Evolutionary conservation across 1,139 yeast genomes (phyloP), one percentile per base, ranked within the genome.

Genomic region (Yamadazyma oceani): DNA sequence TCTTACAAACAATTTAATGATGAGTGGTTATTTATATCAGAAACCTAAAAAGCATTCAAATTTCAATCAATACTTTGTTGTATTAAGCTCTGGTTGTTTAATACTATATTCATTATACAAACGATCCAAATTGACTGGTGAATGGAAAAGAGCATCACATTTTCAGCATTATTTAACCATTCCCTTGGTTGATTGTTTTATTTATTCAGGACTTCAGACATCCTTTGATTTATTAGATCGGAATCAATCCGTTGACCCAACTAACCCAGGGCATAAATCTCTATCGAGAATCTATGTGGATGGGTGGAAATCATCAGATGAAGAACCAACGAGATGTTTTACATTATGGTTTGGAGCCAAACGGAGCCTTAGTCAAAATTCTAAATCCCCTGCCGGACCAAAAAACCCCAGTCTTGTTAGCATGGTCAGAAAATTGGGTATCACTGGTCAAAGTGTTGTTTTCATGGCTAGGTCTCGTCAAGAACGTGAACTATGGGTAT

Each of bases 251-350:
- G 17, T 24, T 9, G 26, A 12, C 5, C 17, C 32, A 14, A 64
- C 70, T 37, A 64, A 72, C 42, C 66, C 73, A 41, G 84, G 85
- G 0, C 85, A 84, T 0, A 69, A 69, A 5, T 74, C 82, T 0
- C 56, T 85, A 31, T 95, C 97, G 0, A 64, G 95, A 28, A 66
- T 83, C 0, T 88, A 85, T 53, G 62, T 75, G 1, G 95, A 89
- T 58, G 96, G 96, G 0, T 86, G 95, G 90, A 74, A 73, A 47
- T 83, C 94, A 2, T 67, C 78, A 5, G 97, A 90, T 49, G 87
- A 83, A 38, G 94, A 86, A 47, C 55, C 72, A 12, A 61, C 76
- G 28, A 66, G 95, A 35, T 80, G 95, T 46, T 89, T 90, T 53
- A 87, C 92, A 0, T 50, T 90, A 4, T 88, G 96, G 95, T 78